Evolutionary conservation across 352 stramenopile genomes (phyloP).

Genomic region (Poterioochromonas sp.): DNA sequence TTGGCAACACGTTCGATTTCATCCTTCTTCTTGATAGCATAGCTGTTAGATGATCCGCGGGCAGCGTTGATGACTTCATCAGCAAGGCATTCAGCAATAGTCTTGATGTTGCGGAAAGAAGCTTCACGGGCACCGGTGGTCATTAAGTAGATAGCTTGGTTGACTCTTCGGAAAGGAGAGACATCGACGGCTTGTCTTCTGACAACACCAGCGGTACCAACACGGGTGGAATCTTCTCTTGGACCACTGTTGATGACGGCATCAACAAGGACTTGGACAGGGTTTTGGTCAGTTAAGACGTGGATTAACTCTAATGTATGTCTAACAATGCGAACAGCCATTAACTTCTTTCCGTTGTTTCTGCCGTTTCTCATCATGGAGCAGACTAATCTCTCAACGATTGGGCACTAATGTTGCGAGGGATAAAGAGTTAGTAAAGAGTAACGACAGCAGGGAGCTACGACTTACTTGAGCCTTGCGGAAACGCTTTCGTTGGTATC

Average conservation of each 20-base stretch:
- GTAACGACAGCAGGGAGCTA: conserved; percentile 26
- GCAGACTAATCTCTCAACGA: conserved; percentile 93
- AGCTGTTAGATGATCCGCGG: conserved; percentile 98
- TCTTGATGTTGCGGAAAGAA: conserved; percentile 99
- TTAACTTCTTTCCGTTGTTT: conserved; percentile 99
- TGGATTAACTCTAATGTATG: conserved; percentile 99
- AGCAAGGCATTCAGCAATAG: conserved; percentile 96
- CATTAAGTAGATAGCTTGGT: conserved; percentile 97
- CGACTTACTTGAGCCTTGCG: conserved; percentile 76
- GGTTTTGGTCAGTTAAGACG: conserved; percentile 98
- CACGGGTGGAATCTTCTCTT: conserved; percentile 97
- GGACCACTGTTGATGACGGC: conserved; percentile 85
- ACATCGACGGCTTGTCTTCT: conserved; percentile 98
- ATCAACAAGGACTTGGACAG: conserved; percentile 82
- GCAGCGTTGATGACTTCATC: conserved; percentile 99
- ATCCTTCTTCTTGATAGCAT: conserved; percentile 99
- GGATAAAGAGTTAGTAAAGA: conserved; percentile 15
- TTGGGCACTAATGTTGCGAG: conserved; percentile 78
- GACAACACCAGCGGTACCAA: conserved; percentile 97
- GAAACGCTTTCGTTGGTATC: conserved; percentile 99
- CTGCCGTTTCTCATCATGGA: conserved; percentile 96
- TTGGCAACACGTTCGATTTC: conserved; percentile 99
- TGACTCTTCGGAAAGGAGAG: conserved; percentile 91
- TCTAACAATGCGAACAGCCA: conserved; percentile 95
- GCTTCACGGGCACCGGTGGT: conserved; percentile 92